phyloP scores from a whole-genome alignment of 495 filamentous ascomycete species.

The Penicillium pulvis region DNA sequence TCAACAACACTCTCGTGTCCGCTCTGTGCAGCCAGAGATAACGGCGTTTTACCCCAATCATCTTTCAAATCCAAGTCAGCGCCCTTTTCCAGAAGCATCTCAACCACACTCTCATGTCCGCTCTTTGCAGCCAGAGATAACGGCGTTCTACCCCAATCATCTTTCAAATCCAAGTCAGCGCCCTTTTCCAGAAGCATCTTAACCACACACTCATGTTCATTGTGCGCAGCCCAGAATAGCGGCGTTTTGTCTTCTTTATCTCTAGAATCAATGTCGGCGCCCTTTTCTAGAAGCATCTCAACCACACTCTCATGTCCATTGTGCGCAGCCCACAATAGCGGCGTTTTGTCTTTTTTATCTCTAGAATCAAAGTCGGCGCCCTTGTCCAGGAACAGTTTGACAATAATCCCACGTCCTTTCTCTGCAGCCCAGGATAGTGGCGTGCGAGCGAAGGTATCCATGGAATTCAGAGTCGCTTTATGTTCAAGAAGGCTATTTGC shows the following conservation, averaged over 20 bases:
- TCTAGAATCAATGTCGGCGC: conserved; percentile 16
- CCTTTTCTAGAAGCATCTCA: conserved; percentile 13
- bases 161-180: conserved; percentile 17
- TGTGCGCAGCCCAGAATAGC: background rate
- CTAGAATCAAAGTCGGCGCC: too few relatives aligned
- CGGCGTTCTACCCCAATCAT: conserved; percentile 20
- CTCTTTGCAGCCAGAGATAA: conserved; percentile 25
- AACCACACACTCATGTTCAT: conserved; percentile 14
- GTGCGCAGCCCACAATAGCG: background rate
- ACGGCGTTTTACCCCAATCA: conserved; percentile 12
- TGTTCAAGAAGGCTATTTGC: too few relatives aligned
- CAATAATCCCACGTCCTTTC: too few relatives aligned
- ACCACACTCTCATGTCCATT: background rate
- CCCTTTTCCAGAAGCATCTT: conserved; percentile 20
- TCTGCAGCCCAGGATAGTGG: too few relatives aligned
- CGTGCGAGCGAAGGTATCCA: too few relatives aligned
- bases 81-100: conserved; percentile 21
- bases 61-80: conserved; percentile 19
- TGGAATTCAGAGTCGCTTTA: too few relatives aligned
- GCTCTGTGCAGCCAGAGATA: background rate
- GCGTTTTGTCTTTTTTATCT: too few relatives aligned
- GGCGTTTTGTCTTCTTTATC: conserved; percentile 10
- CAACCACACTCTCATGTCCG: conserved; percentile 27
- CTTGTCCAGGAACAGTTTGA: too few relatives aligned
- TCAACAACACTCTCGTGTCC: conserved; percentile 13